These are phyloP conservation scores for Apophysomyces ossiformis DNA, from an alignment of 371 early-diverging fungal genomes.

Conservation along the genomic window DNA sequence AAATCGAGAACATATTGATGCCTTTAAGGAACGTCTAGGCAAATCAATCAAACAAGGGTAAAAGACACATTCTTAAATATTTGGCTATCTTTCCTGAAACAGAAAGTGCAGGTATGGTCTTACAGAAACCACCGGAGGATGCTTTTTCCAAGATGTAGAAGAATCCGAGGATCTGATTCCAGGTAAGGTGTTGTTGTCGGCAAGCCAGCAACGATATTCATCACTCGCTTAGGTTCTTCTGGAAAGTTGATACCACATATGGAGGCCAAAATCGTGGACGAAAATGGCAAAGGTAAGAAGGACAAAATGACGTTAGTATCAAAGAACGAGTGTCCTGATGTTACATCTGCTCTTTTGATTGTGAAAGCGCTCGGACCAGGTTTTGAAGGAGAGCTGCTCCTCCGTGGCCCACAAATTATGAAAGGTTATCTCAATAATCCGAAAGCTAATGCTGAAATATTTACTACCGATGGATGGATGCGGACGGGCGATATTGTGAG, in stretches of 20 bases:
- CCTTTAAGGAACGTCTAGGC: constrained; percentile 56
- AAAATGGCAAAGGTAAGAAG: constrained; percentile 47
- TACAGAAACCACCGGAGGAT: constrained; percentile 71
- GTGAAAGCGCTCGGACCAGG: constrained; percentile 55
- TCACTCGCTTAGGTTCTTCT: constrained; percentile 57
- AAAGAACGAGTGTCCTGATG: not conserved
- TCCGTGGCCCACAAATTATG: constrained; percentile 88
- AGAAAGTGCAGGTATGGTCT: constrained; percentile 62
- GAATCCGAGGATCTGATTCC: not conserved
- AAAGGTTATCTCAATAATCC: constrained; percentile 71
- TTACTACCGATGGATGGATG: constrained; percentile 76
- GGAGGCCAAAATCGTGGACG: constrained; percentile 72
- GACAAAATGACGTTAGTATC: not conserved
- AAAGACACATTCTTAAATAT: not conserved
- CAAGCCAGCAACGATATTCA: constrained; percentile 24
- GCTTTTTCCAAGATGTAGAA: constrained; percentile 33
- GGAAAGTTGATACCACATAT: constrained; percentile 73
- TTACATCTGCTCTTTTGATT: too few species aligned
- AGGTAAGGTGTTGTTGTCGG: constrained; percentile 10
- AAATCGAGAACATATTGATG: constrained; percentile 58
- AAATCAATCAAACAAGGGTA: constrained; percentile 69
- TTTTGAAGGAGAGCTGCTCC: constrained; percentile 73
- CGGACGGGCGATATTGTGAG: constrained; percentile 87
- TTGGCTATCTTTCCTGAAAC: not conserved
- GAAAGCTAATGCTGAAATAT: constrained; percentile 71